phyloP scores from a whole-genome alignment of 1,139 yeast genomes.

The Yamadazyma oceani region DNA sequence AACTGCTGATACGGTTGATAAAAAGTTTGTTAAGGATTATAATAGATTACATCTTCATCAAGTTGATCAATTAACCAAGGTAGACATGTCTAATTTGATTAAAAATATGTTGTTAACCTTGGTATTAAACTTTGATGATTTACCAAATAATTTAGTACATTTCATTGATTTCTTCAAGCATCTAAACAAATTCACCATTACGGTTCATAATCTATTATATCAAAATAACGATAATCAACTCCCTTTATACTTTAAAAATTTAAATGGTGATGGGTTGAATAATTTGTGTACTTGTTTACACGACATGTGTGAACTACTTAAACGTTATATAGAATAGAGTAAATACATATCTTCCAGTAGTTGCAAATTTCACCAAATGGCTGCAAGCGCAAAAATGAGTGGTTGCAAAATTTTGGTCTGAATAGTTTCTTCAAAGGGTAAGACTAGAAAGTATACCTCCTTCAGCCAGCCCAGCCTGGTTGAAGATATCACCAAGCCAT shows the following conservation, averaged over 20 bases:
- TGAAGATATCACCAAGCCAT: too few relatives aligned
- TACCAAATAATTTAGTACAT: slow-evolving; percentile 26
- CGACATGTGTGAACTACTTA: slow-evolving; percentile 18
- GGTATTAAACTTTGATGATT: slow-evolving; percentile 27
- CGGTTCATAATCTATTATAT: slow-evolving; percentile 25
- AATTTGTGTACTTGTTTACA: slow-evolving; percentile 22
- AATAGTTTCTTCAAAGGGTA: too few relatives aligned
- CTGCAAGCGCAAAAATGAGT: too few relatives aligned
- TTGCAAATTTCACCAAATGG: not conserved
- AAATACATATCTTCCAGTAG: not conserved
- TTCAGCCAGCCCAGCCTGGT: too few relatives aligned
- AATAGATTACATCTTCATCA: slow-evolving; percentile 26
- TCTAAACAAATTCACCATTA: slow-evolving; percentile 28
- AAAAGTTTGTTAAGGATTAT: slow-evolving; percentile 26
- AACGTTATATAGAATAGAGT: not conserved
- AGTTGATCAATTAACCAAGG: slow-evolving; percentile 26
- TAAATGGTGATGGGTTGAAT: slow-evolving; percentile 15
- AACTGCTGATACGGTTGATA: slow-evolving; percentile 13
- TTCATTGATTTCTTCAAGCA: slow-evolving; percentile 27
- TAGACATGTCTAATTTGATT: slow-evolving; percentile 29
- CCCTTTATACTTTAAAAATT: slow-evolving; percentile 16
- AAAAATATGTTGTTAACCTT: slow-evolving; percentile 36
- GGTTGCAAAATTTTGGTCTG: too few relatives aligned
- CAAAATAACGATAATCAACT: slow-evolving; percentile 15
- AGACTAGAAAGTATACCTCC: too few relatives aligned